Base-by-base conservation (phyloP, 2,329 filamentous ascomycete genomes). In the Penicillium olsonii region DNA sequence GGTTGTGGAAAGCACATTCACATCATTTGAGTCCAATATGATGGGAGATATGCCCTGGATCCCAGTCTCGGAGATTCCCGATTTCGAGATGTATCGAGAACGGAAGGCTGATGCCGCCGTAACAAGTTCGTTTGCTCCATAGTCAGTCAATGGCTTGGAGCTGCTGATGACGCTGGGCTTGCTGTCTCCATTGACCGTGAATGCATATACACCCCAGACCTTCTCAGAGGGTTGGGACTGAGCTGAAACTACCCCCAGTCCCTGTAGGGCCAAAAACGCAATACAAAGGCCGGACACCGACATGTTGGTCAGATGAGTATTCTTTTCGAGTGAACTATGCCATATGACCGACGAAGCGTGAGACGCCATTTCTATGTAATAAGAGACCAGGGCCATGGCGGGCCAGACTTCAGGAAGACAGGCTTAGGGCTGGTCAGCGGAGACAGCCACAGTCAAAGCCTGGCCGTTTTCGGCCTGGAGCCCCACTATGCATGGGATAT, bases 81-180 rank as follows among this genome's bases (percentile, higher is more conserved):
- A 42, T 8, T 67, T 45, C 12, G 67, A 64, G 42, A 84, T 66
- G 63, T 84, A 84, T 45, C 80, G 75, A 24, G 71, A 57, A 52
- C 82, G 75, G 60, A 84, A 78, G 48, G 71, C 72, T 14, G 70
- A 62, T 2, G 82, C 82, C 8, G 79, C 73, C 10, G 66, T 57
- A 53, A 76, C 74, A 48, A 82, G 70, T 54, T 82, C 75, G 42
- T 74, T 75, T n/a, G 82, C 81, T 41, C 82, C 82, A 37, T 79
- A 67, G 1, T 78, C 71, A 1, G 80, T 83, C 43, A 84, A 68
- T 1, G 65, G 65, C 5, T 65, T 66, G 2, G 71, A 57, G 7
- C 64, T 54, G 14, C 62, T 55, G 6, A 77, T 57, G 22, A 70
- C 64, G 37, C 67, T 57, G 2, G 82, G 81, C 5, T 78, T 81